Evolutionary conservation across 1,139 yeast species (phyloP).

Genomic region (Hemisphaericaspora subhashii): DNA sequence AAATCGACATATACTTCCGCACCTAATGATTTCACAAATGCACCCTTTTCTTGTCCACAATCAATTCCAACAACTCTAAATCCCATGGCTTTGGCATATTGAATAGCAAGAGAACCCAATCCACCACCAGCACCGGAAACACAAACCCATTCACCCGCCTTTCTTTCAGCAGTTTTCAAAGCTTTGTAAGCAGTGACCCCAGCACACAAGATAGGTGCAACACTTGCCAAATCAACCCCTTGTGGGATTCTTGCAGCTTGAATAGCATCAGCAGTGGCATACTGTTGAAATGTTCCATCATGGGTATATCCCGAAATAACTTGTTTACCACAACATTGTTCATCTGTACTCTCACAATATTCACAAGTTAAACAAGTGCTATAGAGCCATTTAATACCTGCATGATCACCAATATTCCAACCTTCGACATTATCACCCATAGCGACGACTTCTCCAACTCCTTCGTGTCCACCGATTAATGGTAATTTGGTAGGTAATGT

Average conservation of each 20-base stretch:
- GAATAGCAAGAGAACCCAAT: constrained; percentile 76
- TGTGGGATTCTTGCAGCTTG: constrained; percentile 38
- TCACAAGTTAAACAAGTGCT: constrained; percentile 76
- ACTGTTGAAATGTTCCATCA: constrained; percentile 84
- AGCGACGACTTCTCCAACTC: constrained; percentile 81
- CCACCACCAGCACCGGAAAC: constrained; percentile 88
- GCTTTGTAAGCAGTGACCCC: constrained; percentile 87
- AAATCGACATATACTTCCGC: constrained; percentile 74
- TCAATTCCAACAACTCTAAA: constrained; percentile 74
- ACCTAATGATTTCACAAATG: constrained; percentile 56
- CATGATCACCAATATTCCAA: constrained; percentile 72
- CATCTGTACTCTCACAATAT: constrained; percentile 65
- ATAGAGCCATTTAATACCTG: constrained; percentile 75
- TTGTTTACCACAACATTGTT: constrained; percentile 68
- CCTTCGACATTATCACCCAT: constrained; percentile 66
- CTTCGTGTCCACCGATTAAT: constrained; percentile 82
- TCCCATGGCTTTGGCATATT: constrained; percentile 84
- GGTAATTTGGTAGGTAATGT: constrained; percentile 65
- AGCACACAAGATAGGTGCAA: constrained; percentile 58
- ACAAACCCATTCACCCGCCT: constrained; percentile 78
- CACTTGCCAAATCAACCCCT: constrained; percentile 34
- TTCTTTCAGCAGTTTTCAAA: constrained; percentile 63
- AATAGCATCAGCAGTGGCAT: constrained; percentile 60
- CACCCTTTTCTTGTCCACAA: constrained; percentile 67
- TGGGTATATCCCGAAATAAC: constrained; percentile 77